These are phyloP conservation scores for Diaporthe nobilis DNA, from an alignment of 2,329 filamentous ascomycete genomes.

Conservation along the genomic window DNA sequence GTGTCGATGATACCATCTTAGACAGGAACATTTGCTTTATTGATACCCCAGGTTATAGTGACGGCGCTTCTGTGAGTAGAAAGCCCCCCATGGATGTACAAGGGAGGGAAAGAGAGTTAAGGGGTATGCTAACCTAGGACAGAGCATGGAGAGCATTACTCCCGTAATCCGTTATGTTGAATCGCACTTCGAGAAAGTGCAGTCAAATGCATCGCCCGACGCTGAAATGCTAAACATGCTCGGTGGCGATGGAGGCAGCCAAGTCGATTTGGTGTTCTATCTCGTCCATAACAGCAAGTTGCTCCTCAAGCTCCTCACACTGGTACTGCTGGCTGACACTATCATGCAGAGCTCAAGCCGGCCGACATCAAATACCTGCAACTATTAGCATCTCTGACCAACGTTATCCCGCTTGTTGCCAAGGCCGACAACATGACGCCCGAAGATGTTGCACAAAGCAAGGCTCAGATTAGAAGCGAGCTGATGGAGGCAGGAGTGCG, in stretches of 20 bases:
- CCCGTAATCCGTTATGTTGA: conserved; percentile 80
- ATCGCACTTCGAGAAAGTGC: conserved; percentile 74
- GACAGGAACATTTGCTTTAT: conserved; percentile 96
- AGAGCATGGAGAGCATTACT: conserved; percentile 70
- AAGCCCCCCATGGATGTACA: neutral
- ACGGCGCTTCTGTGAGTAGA: conserved; percentile 64
- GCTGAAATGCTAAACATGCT: conserved; percentile 82
- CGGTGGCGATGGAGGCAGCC: conserved; percentile 84
- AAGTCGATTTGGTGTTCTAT: conserved; percentile 90
- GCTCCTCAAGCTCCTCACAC: neutral
- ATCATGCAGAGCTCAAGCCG: conserved; percentile 66
- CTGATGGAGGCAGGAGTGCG: conserved; percentile 71
- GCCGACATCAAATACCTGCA: conserved; percentile 81
- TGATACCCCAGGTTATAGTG: conserved; percentile 80
- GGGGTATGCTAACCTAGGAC: conserved; percentile 39
- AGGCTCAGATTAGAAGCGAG: conserved; percentile 70
- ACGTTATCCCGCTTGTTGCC: conserved; percentile 86
- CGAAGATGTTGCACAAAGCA: conserved; percentile 70
- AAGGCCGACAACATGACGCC: conserved; percentile 79
- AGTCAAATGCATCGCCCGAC: conserved; percentile 76
- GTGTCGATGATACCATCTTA: conserved; percentile 81
- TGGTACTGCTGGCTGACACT: conserved; percentile 19
- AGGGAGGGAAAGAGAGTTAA: neutral
- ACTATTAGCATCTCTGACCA: conserved; percentile 80
- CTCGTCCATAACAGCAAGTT: conserved; percentile 79